These are phyloP conservation scores for Phytopythium sindhum DNA, from an alignment of 352 stramenopile species.

Conservation along the genomic window DNA sequence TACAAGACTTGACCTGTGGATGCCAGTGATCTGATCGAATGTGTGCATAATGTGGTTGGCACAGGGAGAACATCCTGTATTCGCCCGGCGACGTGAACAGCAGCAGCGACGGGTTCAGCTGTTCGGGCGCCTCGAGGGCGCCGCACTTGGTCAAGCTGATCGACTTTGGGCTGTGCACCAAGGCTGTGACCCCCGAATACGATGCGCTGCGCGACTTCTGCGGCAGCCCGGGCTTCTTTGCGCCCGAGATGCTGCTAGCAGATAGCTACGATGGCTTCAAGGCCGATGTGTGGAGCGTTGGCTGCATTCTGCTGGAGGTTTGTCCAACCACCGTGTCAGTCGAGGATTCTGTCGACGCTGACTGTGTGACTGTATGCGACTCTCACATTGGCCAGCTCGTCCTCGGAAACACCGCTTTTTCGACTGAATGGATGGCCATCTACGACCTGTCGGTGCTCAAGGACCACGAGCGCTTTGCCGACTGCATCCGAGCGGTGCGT, in stretches of 20 bases:
- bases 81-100: constrained; percentile 15
- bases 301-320: constrained; percentile 82
- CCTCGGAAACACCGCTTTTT: constrained; percentile 74
- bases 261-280: constrained; percentile 69
- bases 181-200: constrained; percentile 28
- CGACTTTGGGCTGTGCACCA: constrained; percentile 79
- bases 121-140: background rate
- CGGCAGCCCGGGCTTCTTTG: constrained; percentile 82
- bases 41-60: background rate
- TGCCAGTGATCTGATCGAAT: background rate
- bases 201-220: constrained; percentile 66
- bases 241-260: constrained; percentile 69
- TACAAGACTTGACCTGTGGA: background rate
- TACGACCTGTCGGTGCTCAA: constrained; percentile 78
- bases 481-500: constrained; percentile 31
- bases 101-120: background rate
- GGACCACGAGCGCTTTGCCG: constrained; percentile 46
- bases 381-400: constrained; percentile 37
- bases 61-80: constrained; percentile 75
- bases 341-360: background rate
- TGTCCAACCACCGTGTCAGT: background rate
- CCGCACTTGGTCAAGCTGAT: constrained; percentile 62
- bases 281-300: constrained; percentile 84
- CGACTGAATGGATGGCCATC: constrained; percentile 81
- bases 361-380: background rate